phyloP scores from a whole-genome alignment of 352 stramenopile species.

The Phytophthora tentaculata region DNA sequence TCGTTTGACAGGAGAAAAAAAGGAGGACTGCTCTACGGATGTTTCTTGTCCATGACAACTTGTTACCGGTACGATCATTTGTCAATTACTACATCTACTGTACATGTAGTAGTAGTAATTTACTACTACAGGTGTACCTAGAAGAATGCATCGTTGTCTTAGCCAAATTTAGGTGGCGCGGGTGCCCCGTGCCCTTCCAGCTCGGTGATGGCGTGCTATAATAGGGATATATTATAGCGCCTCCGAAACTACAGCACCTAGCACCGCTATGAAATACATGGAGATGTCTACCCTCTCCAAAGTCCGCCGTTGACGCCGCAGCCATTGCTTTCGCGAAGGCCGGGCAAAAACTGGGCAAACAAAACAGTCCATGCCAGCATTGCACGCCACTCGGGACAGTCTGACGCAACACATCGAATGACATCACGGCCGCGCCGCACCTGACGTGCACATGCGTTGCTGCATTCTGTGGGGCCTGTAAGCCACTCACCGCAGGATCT shows the following conservation, averaged over 20 bases:
- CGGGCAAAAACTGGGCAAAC: constrained; percentile 23
- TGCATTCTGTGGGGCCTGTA: constrained; percentile 14
- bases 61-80: no score
- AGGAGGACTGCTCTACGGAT: no score
- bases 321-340: constrained; percentile 1
- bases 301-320: neutral
- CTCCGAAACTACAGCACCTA: constrained; percentile 1
- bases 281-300: neutral
- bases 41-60: no score
- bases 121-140: no score
- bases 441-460: constrained; percentile 41
- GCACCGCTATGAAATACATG: neutral
- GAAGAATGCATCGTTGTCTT: no score
- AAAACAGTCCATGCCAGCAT: neutral
- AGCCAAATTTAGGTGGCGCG: constrained; percentile 20
- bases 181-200: no score
- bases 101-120: no score
- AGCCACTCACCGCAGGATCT: constrained; percentile 35
- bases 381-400: constrained; percentile 23
- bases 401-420: constrained; percentile 39
- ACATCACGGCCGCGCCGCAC: constrained; percentile 47
- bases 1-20: no score
- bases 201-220: no score
- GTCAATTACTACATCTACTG: no score
- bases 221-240: no score